Evolutionary conservation across 345 rosid genomes (phyloP).

Genomic region (Salix exigua): DNA sequence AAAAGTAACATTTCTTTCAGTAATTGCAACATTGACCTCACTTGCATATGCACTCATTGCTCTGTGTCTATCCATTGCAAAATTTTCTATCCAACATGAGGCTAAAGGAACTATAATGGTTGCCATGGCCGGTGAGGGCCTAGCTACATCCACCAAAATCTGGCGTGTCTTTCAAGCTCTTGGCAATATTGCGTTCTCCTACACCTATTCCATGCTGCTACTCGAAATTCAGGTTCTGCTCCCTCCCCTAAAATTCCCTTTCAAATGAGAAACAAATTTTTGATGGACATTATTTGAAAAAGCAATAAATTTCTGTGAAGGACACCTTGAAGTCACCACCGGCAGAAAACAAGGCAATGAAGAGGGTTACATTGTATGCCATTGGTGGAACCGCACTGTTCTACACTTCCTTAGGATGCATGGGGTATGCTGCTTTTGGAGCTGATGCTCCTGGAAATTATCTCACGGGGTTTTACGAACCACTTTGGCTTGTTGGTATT

Average conservation of each 20-base stretch:
- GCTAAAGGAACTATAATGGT: neutral
- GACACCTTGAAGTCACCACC: slow-evolving; percentile 35
- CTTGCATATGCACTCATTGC: slow-evolving; percentile 10
- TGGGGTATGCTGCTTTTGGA: slow-evolving; percentile 42
- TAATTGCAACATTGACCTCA: slow-evolving; percentile 17
- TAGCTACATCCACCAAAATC: slow-evolving; percentile 19
- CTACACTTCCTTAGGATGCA: slow-evolving; percentile 22
- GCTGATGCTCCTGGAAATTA: slow-evolving; percentile 30
- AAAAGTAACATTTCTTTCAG: slow-evolving; percentile 10
- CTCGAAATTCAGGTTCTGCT: slow-evolving; percentile 20
- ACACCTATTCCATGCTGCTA: slow-evolving; percentile 27
- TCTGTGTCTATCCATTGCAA: slow-evolving; percentile 4
- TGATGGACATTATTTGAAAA: neutral
- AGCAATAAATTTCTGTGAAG: neutral
- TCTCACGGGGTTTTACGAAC: slow-evolving; percentile 26
- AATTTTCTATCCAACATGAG: neutral
- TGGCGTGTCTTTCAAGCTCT: slow-evolving; percentile 47
- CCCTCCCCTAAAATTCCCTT: neutral
- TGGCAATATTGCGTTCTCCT: slow-evolving; percentile 50
- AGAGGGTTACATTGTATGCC: slow-evolving; percentile 20
- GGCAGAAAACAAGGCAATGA: slow-evolving; percentile 34
- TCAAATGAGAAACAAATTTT: too few species aligned
- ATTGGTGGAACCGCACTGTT: slow-evolving; percentile 24
- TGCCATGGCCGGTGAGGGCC: neutral
- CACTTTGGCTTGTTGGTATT: slow-evolving; percentile 34